Conservation (phyloP, 805 yeast species). For the Ogataea parapolymorpha region DNA sequence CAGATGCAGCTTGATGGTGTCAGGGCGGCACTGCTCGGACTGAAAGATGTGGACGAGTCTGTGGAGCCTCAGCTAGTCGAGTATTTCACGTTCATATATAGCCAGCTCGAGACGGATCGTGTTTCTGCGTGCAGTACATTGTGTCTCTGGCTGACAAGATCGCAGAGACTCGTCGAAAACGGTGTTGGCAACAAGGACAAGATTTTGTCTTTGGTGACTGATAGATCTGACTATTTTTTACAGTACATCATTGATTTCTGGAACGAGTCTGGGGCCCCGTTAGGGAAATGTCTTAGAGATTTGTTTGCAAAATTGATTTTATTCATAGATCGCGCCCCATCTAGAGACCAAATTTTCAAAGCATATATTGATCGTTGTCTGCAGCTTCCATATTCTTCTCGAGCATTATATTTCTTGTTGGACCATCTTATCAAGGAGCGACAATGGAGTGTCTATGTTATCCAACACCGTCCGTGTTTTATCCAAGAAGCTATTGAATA, state of each 20-base stretch:
- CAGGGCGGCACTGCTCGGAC: background rate
- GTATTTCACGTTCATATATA: background rate
- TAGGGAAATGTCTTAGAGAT: constrained; percentile 65
- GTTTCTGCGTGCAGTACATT: constrained; percentile 52
- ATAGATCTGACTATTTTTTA: constrained; percentile 31
- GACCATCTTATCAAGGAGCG: constrained; percentile 54
- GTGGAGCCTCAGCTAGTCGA: background rate
- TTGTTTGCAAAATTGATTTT: constrained; percentile 44
- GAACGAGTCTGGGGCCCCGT: constrained; percentile 67
- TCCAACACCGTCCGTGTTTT: constrained; percentile 44
- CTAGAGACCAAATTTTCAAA: constrained; percentile 26
- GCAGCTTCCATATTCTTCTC: constrained; percentile 45
- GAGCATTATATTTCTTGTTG: constrained; percentile 59
- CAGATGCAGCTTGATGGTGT: constrained; percentile 6
- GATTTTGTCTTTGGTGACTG: background rate
- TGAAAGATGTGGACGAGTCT: background rate
- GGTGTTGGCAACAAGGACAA: background rate
- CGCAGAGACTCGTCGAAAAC: constrained; percentile 36
- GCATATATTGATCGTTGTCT: constrained; percentile 45
- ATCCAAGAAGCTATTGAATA: constrained; percentile 43
- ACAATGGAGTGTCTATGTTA: constrained; percentile 38
- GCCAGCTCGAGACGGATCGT: constrained; percentile 1
- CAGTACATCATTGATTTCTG: constrained; percentile 63
- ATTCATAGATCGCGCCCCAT: background rate
- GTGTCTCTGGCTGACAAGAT: constrained; percentile 61